Evolutionary conservation across 768 basidiomycete genomes (phyloP).

Genomic region (Serendipita indica): DNA sequence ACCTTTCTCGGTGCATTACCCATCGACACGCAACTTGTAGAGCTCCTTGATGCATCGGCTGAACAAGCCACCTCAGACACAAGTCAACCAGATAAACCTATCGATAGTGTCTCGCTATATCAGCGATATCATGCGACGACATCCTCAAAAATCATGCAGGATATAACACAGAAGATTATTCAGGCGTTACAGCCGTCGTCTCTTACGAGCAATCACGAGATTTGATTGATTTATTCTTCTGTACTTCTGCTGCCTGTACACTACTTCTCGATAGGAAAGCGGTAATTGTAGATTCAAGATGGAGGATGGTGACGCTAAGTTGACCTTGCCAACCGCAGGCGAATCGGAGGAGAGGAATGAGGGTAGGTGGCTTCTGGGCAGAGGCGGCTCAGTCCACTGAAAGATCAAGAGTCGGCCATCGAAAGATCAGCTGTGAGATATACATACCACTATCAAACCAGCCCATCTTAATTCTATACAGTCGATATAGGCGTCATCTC

Average conservation of each 20-base stretch:
- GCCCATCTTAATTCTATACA: background rate
- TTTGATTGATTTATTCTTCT: too few relatives aligned
- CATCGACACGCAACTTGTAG: constrained; percentile 83
- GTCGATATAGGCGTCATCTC: background rate
- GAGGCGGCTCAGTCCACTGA: too few relatives aligned
- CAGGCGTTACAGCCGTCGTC: constrained; percentile 7
- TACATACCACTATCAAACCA: too few relatives aligned
- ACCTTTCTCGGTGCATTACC: constrained; percentile 78
- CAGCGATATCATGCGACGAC: constrained; percentile 50
- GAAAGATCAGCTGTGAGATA: too few relatives aligned
- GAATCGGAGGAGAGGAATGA: too few relatives aligned
- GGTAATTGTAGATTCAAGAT: too few relatives aligned
- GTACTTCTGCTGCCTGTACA: too few relatives aligned
- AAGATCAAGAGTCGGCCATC: too few relatives aligned
- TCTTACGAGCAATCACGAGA: background rate
- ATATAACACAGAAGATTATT: constrained; percentile 37
- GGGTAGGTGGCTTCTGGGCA: too few relatives aligned
- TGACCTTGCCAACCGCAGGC: too few relatives aligned
- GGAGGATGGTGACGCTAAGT: too few relatives aligned
- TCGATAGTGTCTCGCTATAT: constrained; percentile 27
- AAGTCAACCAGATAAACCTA: constrained; percentile 11
- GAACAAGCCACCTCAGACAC: constrained; percentile 14
- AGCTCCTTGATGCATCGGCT: constrained; percentile 58
- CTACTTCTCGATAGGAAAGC: too few relatives aligned
- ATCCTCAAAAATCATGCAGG: constrained; percentile 51